phyloP scores from a whole-genome alignment of 345 rosid genomes.

The Heritiera littoralis region DNA sequence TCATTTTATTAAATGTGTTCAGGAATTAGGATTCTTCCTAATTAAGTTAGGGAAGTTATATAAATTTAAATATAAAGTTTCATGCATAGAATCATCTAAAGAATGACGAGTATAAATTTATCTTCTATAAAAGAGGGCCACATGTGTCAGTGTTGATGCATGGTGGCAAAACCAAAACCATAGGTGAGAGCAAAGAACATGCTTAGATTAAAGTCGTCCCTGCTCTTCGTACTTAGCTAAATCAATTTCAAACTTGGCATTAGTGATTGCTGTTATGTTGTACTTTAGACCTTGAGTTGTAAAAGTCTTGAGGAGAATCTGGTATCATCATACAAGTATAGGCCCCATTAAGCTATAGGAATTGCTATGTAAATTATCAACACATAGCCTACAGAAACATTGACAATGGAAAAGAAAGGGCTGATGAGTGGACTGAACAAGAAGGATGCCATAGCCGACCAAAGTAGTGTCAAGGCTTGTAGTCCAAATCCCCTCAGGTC shows the following conservation, averaged over 20 bases:
- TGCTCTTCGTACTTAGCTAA: slow-evolving; percentile 53
- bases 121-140: slow-evolving; percentile 86
- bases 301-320: slow-evolving; percentile 72
- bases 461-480: slow-evolving; percentile 80
- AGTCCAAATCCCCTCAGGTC: slow-evolving; percentile 85
- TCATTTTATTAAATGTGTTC: too few species aligned
- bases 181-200: slow-evolving; percentile 73
- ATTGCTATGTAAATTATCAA: slow-evolving; percentile 61
- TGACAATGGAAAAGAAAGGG: slow-evolving; percentile 86
- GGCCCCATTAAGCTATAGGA: slow-evolving; percentile 74
- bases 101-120: slow-evolving; percentile 28
- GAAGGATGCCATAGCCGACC: slow-evolving; percentile 79
- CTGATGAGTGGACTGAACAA: slow-evolving; percentile 76
- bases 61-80: neutral
- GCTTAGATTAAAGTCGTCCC: slow-evolving; percentile 85
- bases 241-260: slow-evolving; percentile 74
- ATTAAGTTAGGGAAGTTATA: too few species aligned
- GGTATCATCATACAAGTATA: slow-evolving; percentile 54
- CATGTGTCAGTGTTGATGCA: slow-evolving; percentile 80
- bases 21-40: too few species aligned
- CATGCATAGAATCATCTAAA: neutral
- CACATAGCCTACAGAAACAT: slow-evolving; percentile 59
- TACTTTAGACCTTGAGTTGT: slow-evolving; percentile 61
- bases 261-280: slow-evolving; percentile 64
- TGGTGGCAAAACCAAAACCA: slow-evolving; percentile 88